Evolutionary conservation across 2,329 filamentous ascomycete genomes (phyloP), one percentile per base, ranked within the genome.

Genomic region (Salinomyces thailandicus): DNA sequence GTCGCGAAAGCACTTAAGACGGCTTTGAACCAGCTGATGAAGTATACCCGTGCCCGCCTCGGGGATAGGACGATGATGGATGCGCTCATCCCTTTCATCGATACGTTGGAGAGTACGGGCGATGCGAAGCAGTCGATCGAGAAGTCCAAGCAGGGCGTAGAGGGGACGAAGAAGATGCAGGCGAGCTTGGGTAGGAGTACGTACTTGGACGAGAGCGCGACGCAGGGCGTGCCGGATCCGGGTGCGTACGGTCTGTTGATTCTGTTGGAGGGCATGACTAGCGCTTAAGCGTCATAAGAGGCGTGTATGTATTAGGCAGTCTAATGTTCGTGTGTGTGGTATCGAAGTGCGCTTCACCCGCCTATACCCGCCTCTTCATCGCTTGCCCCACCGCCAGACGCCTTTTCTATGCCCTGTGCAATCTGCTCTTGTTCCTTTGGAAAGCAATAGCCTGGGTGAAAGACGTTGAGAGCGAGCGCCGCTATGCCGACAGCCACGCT

Each of bases 31-130:
- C 46, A 56, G 28, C 31, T 59, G 33, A 46, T 51, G 22, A 56
- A 53, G 40, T 59, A 57, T 33, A 60, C 57, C 12, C 44, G 49
- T 13, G 57, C 57, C 6, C 39, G 55, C 16, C 32, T 52, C 12
- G 57, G 55, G 0, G 57, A 60, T 49, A 42, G 57, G 17, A 60
- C 57, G 13, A 52, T 58, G 51, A 54, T 60, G 55, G 57, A 60
- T 45, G 49, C 51, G 30, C 40, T 60, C 40, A 57, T 59, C 16
- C 57, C 57, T 5, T 60, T 57, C 34, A 45, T 56, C 2, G 49
- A 57, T 22, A 48, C 42, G 5, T 39, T 58, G 19, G 38, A 36
- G 15, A 29, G 35, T 18, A 47, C 36, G 13, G 46, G 44, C 8
- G 47, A 54, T 41, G 43, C 36, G 7, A 22, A 40, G 14, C 31